These are phyloP conservation scores for Nicotiana undulata DNA, from an alignment of 257 asterid genomes.

Conservation along the genomic window DNA sequence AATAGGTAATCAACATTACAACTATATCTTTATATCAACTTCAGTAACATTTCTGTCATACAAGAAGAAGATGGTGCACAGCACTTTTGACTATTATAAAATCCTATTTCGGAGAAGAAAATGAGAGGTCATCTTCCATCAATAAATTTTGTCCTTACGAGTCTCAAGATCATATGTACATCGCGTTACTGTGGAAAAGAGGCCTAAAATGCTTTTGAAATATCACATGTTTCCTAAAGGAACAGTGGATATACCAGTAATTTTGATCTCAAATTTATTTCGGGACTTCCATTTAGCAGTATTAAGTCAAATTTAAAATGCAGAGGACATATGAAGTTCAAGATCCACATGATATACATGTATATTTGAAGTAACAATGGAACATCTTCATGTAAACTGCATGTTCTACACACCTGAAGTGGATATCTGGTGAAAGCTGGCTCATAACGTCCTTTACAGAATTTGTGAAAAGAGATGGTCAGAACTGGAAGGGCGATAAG, in stretches of 20 bases:
- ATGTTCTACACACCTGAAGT: slow-evolving; percentile 44
- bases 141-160: background rate
- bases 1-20: background rate
- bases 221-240: background rate
- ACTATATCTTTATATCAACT: background rate
- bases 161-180: background rate
- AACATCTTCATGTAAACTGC: background rate
- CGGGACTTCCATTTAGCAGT: background rate
- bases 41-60: background rate
- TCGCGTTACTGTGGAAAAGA: background rate
- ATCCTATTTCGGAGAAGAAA: background rate
- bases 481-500: slow-evolving; percentile 69
- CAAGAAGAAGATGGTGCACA: background rate
- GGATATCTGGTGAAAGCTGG: slow-evolving; percentile 73
- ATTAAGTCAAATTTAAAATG: background rate
- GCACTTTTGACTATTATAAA: background rate
- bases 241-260: background rate
- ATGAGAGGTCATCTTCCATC: background rate
- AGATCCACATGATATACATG: background rate
- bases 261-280: background rate
- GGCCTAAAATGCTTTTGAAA: background rate
- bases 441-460: slow-evolving; percentile 88
- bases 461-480: slow-evolving; percentile 60
- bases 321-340: background rate
- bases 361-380: background rate